These are phyloP conservation scores for Trichoderma koningiopsis DNA, from an alignment of 2,329 filamentous ascomycete genomes.

Conservation along the genomic window DNA sequence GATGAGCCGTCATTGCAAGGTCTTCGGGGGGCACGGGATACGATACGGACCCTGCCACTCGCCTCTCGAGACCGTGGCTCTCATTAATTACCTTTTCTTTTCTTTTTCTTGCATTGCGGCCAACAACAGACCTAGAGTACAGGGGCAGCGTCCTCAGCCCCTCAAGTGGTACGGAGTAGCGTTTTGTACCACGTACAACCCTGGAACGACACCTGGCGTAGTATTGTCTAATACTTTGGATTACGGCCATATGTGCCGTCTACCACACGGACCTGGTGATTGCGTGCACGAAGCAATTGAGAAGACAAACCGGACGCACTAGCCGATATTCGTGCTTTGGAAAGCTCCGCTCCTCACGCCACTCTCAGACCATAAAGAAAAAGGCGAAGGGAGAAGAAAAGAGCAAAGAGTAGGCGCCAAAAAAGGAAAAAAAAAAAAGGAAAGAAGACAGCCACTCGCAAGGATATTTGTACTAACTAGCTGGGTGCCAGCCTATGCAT, in stretches of 20 bases:
- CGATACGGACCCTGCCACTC: not conserved
- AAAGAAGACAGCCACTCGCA: not conserved
- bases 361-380: constrained; percentile 11
- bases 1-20: not conserved
- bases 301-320: not conserved
- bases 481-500: not conserved
- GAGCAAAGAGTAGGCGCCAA: not conserved
- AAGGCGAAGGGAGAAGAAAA: not conserved
- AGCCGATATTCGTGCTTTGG: not conserved
- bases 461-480: not conserved
- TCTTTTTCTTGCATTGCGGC: not conserved
- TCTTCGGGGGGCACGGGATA: constrained; percentile 5
- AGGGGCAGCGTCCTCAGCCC: constrained; percentile 4
- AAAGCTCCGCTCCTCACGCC: constrained; percentile 19
- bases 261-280: not conserved
- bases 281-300: constrained; percentile 1
- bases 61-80: not conserved
- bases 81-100: not conserved
- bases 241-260: not conserved
- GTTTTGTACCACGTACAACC: not conserved
- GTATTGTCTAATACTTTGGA: not conserved
- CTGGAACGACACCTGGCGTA: not conserved
- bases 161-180: not conserved
- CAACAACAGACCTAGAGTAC: constrained; percentile 11
- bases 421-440: not conserved